Evolutionary conservation across 768 basidiomycete genomes (phyloP), one percentile per base, ranked within the genome.

Genomic region (Hirschioporus abietinus): DNA sequence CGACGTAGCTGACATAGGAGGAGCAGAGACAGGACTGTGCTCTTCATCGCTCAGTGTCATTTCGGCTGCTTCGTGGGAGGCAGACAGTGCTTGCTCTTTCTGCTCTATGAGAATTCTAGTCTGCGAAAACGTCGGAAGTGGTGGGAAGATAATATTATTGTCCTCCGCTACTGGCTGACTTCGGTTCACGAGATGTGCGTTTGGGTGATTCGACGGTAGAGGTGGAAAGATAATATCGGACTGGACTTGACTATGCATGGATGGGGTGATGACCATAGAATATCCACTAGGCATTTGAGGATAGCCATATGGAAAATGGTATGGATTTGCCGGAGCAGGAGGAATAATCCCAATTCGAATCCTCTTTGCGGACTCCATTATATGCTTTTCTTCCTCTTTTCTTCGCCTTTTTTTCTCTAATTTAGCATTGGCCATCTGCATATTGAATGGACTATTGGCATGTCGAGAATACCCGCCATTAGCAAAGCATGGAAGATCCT

Each of bases 401-500:
- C 57, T 71, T 67, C 75, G 74, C 3, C 72, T 69, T 3, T 81
- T 79, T 71, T 81, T 83, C 74, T 74, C 79, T 9, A 76, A 70
- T 9, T 70, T 73, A 35, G 67, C 63, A 68, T 78, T 78, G 12
- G 72, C 65, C 0, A 74, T 70, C 65, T 76, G 35, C 75, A 68
- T 73, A 72, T 73, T 63, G 78, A 81, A 63, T 81, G 83, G 72
- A 90, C 92, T 74, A 85, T 85, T 77, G 90, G 70, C 73, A 30
- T 74, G 70, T 64, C 74, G 73, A 18, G 69, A 64, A 65, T 74
- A 95, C n/a, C 88, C 89, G 35, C 93, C 93, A 42, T 86, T 88
- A 66, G 85, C 83, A 72, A 96, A 96, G 71, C 94, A 95, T 25
- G 88, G 86, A 60, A 94, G 74, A 72, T 93, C 92, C 65, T 90